Base-by-base conservation (phyloP, 2,329 filamentous ascomycete genomes). In the Helicocarpus griseus region DNA sequence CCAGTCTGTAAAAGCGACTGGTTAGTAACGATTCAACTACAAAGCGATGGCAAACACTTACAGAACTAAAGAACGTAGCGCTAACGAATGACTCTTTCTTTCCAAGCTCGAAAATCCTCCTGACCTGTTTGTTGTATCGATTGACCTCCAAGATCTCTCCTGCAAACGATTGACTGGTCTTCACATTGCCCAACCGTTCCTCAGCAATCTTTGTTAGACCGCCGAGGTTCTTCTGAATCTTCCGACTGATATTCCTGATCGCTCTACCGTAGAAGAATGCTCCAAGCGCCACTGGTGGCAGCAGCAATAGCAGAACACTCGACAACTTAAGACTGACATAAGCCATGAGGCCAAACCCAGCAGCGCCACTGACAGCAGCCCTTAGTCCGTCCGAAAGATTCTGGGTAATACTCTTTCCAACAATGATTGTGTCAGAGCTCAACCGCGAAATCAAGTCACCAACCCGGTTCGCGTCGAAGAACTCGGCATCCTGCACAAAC, bases 351-450 rank as follows among this genome's bases (percentile, higher is more conserved):
- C 81, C 81, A 61, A 98, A 87, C 2, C 93, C 94, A 53, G 91
- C 91, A 29, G 80, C 82, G 59, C 93, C 93, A 59, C 89, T 95
- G 55, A 98, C 91, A 29, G 93, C 73, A 14, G 93, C 86, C 54
- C 93, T 81, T 49, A 98, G 77, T n/a, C 93, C 93, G 69, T 98
- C 93, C 5, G 91, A 97, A 47, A 98, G 74, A 65, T 98, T 98
- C 65, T 97, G 91, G 0, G 93, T 98, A 58, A 98, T 95, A 62
- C 89, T 95, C 72, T 98, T 98, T 65, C 91, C 93, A 50, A 98
- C 93, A 63, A 98, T 94, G 63, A 97, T 89, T 0, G 93, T 96
- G 67, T 98, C 94, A 2, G 90, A 95, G 62, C 91, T 90, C 43
- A 98, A 81, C 35, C 94, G 85, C 35, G 91, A 97, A 63, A 98